These are phyloP conservation scores for Skeletonema costatum DNA, from an alignment of 108 stramenopile species.

Conservation along the genomic window DNA sequence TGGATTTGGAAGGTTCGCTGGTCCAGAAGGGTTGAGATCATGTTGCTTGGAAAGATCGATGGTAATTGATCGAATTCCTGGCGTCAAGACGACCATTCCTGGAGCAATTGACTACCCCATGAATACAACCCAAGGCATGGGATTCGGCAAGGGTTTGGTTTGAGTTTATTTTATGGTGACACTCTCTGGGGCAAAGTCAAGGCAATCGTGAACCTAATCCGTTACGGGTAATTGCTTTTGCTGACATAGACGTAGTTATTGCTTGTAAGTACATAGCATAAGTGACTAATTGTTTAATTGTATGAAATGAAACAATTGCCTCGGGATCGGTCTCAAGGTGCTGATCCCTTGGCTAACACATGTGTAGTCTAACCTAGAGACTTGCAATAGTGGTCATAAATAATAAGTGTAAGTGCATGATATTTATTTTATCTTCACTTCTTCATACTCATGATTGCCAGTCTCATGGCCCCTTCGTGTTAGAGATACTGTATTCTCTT, in stretches of 20 bases:
- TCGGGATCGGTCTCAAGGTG: too few species aligned
- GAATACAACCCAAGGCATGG: constrained; percentile 69
- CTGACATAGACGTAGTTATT: too few species aligned
- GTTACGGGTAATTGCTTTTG: constrained; percentile 44
- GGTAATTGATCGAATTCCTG: constrained; percentile 85
- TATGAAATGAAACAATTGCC: background rate
- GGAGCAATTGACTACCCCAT: constrained; percentile 87
- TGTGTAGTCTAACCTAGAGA: too few species aligned
- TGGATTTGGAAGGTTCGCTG: constrained; percentile 98
- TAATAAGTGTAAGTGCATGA: too few species aligned
- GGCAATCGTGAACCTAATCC: constrained; percentile 75
- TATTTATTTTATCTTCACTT: too few species aligned
- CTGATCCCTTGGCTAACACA: too few species aligned
- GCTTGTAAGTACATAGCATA: background rate
- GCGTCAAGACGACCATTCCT: constrained; percentile 91
- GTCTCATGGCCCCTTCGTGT: too few species aligned
- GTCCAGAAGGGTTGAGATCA: constrained; percentile 96
- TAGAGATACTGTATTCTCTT: too few species aligned
- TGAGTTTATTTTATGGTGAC: constrained; percentile 83
- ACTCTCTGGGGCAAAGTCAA: constrained; percentile 67
- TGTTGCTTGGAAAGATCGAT: constrained; percentile 93
- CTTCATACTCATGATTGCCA: too few species aligned
- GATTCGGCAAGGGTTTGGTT: constrained; percentile 75
- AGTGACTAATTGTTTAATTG: background rate
- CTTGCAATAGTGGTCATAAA: too few species aligned